These are phyloP conservation scores for Populus tremula DNA, from an alignment of 345 rosid species.

Conservation along the genomic window DNA sequence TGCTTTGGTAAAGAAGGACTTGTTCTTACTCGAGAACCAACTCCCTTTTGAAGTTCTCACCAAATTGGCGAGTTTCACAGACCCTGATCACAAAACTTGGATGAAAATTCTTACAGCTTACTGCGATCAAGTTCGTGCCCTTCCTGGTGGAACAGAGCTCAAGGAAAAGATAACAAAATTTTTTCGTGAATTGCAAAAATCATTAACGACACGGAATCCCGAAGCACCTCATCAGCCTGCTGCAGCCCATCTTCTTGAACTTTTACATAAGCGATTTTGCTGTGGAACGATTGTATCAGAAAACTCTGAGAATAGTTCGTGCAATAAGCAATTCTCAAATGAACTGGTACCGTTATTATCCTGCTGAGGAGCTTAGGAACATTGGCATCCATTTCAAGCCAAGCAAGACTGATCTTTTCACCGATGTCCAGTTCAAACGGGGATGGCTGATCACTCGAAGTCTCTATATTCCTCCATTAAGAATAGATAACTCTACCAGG, in stretches of 20 bases:
- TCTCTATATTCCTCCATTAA: slow-evolving; percentile 13
- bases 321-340: too few species aligned
- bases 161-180: too few species aligned
- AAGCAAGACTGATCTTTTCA: background rate
- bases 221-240: too few species aligned
- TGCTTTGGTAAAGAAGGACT: slow-evolving; percentile 4
- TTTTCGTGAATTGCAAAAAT: too few species aligned
- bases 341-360: background rate
- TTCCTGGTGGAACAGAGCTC: too few species aligned
- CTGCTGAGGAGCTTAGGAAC: background rate
- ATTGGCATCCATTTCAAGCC: background rate
- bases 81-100: fast-evolving
- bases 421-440: background rate
- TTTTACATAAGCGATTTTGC: too few species aligned
- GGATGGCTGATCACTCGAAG: background rate
- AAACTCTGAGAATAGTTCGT: too few species aligned
- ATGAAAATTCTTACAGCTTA: too few species aligned
- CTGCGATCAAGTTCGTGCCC: too few species aligned
- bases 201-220: too few species aligned
- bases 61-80: background rate
- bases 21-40: slow-evolving; percentile 33
- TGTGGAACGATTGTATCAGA: too few species aligned
- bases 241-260: too few species aligned
- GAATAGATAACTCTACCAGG: slow-evolving; percentile 13
- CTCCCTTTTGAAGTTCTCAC: slow-evolving; percentile 22